These are phyloP conservation scores for Aspergillus olivimuriae DNA, from an alignment of 495 filamentous ascomycete species.

Conservation along the genomic window DNA sequence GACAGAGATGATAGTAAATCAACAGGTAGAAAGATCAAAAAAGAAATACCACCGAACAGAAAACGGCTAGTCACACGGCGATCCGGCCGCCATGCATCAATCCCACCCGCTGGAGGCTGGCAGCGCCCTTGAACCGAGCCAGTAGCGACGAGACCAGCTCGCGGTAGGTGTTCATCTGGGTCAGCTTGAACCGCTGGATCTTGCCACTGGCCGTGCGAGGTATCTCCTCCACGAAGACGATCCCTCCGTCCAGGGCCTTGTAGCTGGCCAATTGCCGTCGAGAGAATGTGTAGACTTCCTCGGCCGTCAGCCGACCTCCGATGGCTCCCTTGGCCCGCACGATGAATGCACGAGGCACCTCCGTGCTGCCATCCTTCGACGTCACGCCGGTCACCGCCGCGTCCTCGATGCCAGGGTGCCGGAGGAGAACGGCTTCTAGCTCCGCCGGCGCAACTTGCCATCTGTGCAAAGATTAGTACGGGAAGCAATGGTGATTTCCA, in stretches of 20 bases:
- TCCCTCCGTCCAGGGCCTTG: slow-evolving; percentile 66
- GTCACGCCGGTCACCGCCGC: slow-evolving; percentile 73
- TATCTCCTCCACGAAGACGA: slow-evolving; percentile 66
- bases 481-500: too few species aligned
- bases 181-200: slow-evolving; percentile 53
- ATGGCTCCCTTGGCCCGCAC: slow-evolving; percentile 40
- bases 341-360: slow-evolving; percentile 69
- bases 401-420: slow-evolving; percentile 61
- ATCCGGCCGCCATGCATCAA: slow-evolving; percentile 19
- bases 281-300: slow-evolving; percentile 58
- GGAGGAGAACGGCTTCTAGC: slow-evolving; percentile 70
- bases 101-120: slow-evolving; percentile 18
- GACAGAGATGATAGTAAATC: not conserved
- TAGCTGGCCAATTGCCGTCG: slow-evolving; percentile 53
- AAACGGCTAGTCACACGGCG: not conserved
- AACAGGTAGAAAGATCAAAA: not conserved
- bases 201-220: slow-evolving; percentile 77
- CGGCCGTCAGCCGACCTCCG: slow-evolving; percentile 34
- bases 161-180: slow-evolving; percentile 40
- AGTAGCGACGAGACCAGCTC: slow-evolving; percentile 39
- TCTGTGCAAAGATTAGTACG: too few species aligned
- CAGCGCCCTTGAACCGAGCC: slow-evolving; percentile 24
- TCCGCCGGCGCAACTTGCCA: slow-evolving; percentile 84
- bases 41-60: not conserved
- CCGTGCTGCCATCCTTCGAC: slow-evolving; percentile 45